These are phyloP conservation scores for Heritiera littoralis DNA, from an alignment of 345 rosid genomes.

Conservation along the genomic window DNA sequence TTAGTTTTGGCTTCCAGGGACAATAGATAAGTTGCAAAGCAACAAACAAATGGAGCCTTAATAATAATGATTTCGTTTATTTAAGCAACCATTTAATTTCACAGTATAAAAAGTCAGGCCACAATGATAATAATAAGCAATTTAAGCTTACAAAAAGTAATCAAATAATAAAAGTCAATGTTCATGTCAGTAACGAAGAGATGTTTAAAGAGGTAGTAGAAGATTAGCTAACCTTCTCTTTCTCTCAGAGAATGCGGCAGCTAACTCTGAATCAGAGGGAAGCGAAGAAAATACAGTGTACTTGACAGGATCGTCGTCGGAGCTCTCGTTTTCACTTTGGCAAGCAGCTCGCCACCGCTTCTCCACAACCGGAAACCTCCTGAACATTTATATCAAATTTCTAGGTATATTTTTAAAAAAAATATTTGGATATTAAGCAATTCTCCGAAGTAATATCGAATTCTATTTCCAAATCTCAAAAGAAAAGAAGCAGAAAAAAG, in stretches of 20 bases:
- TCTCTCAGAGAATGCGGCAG: constrained; percentile 60
- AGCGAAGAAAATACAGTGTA: constrained; percentile 36
- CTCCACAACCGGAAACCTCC: constrained; percentile 93
- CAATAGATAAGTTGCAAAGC: neutral
- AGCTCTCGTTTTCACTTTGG: constrained; percentile 44
- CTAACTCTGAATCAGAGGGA: constrained; percentile 69
- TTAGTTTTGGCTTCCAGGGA: neutral
- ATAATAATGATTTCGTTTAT: neutral
- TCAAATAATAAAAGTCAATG: neutral
- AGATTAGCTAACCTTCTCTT: constrained; percentile 49
- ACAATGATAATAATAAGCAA: neutral
- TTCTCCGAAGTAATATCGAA: neutral
- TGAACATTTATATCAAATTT: constrained; percentile 22
- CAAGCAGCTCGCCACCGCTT: constrained; percentile 70
- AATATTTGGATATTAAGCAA: neutral
- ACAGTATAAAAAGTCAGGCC: neutral
- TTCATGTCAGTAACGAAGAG: neutral
- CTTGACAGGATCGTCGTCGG: constrained; percentile 33
- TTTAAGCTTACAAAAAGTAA: neutral
- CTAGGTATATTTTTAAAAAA: too few relatives aligned
- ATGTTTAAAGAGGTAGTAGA: neutral
- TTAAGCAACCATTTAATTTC: neutral
- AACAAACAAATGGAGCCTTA: neutral
- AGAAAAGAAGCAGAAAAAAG: neutral
- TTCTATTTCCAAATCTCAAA: neutral